These are phyloP conservation scores for Cladosporium sp. DNA, from an alignment of 2,329 filamentous ascomycete species.

Conservation along the genomic window DNA sequence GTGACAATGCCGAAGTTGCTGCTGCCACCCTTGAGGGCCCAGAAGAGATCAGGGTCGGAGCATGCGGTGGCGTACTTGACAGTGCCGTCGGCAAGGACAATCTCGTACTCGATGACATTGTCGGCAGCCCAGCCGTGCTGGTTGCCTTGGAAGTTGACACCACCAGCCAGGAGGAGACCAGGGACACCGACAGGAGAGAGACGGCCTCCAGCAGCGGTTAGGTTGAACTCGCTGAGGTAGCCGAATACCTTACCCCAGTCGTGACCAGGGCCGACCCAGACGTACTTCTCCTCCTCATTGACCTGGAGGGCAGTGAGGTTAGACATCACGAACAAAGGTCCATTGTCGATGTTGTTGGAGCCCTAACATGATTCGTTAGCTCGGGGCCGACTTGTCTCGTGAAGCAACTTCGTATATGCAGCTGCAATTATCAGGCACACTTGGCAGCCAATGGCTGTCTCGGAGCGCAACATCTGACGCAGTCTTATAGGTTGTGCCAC, in stretches of 20 bases:
- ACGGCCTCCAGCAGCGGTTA: constrained; percentile 5
- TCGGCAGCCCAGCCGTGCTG: constrained; percentile 47
- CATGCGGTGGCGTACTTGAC: constrained; percentile 37
- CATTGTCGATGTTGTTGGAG: constrained; percentile 12
- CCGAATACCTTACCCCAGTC: constrained; percentile 9
- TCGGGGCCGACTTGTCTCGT: not conserved
- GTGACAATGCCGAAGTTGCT: constrained; percentile 45
- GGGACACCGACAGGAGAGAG: constrained; percentile 11
- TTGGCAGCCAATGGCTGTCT: not conserved
- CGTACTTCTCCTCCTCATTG: constrained; percentile 8
- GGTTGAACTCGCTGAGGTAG: constrained; percentile 9
- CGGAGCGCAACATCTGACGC: not conserved
- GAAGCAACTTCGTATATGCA: not conserved
- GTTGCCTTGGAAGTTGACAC: constrained; percentile 47
- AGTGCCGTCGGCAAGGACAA: constrained; percentile 39
- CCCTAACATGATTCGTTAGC: constrained; percentile 9
- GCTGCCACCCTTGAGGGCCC: constrained; percentile 42
- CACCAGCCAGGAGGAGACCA: constrained; percentile 34
- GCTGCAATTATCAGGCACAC: not conserved
- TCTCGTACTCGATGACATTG: constrained; percentile 35
- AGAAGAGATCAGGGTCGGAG: constrained; percentile 46
- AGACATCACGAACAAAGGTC: constrained; percentile 11
- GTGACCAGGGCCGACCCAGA: constrained; percentile 8
- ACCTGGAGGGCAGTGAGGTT: constrained; percentile 8
- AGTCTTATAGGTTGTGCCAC: not conserved